phyloP scores from a whole-genome alignment of 2,329 filamentous ascomycete genomes.

The Xylaria digitata region DNA sequence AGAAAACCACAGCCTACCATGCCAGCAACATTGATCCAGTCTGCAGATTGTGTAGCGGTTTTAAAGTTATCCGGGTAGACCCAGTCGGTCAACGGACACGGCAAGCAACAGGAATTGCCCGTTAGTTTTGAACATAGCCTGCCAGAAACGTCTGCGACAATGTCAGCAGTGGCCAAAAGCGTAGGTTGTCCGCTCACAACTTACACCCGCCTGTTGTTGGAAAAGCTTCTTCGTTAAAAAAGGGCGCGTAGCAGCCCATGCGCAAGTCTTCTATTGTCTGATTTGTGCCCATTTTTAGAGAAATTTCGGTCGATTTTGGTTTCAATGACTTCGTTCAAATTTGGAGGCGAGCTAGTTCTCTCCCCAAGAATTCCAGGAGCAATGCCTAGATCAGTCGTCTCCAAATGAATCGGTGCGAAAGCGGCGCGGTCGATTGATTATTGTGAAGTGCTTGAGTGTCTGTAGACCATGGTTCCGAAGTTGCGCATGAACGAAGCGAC shows the following conservation, averaged over 20 bases:
- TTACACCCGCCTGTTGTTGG: constrained; percentile 53
- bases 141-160: constrained; percentile 60
- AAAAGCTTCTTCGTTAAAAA: constrained; percentile 73
- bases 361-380: constrained; percentile 7
- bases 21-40: constrained; percentile 83
- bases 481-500: constrained; percentile 42
- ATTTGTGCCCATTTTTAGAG: constrained; percentile 30
- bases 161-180: constrained; percentile 38
- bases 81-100: constrained; percentile 89
- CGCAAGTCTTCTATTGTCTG: constrained; percentile 39
- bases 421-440: constrained; percentile 20
- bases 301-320: constrained; percentile 19
- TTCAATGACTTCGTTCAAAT: constrained; percentile 11
- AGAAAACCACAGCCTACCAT: constrained; percentile 79
- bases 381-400: constrained; percentile 7
- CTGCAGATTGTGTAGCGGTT: constrained; percentile 72
- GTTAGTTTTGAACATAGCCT: constrained; percentile 65
- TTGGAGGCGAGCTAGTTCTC: constrained; percentile 7
- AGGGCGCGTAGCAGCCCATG: constrained; percentile 74
- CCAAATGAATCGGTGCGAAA: constrained; percentile 17
- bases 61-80: constrained; percentile 70
- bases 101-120: constrained; percentile 79
- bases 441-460: constrained; percentile 14
- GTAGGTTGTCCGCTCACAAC: constrained; percentile 34
- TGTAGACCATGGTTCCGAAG: constrained; percentile 39